phyloP scores from a whole-genome alignment of 75 land plant genomes.

The Pseudotsuga menziesii region DNA sequence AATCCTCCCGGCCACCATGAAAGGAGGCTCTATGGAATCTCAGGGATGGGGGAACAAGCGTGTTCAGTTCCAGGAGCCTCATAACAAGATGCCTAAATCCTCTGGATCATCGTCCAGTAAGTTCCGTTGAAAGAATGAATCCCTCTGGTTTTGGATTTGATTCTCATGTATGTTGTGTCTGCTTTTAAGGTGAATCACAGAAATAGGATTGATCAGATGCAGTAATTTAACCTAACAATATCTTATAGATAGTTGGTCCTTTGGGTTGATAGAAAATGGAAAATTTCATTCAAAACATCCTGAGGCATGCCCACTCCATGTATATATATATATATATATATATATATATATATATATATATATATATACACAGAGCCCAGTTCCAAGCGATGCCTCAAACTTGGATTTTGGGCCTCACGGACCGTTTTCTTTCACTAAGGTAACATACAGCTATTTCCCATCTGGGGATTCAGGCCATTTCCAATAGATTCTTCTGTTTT shows the following conservation, averaged over 20 bases:
- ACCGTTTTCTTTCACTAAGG: no score
- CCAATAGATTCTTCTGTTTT: no score
- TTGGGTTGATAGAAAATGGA: no score
- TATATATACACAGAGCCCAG: background rate
- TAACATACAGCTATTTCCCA: no score
- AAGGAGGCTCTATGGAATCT: background rate
- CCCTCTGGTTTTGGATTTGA: background rate
- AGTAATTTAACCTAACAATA: background rate
- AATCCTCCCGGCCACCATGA: background rate
- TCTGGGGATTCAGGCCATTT: no score
- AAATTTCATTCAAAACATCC: background rate
- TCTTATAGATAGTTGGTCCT: no score
- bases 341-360: no score
- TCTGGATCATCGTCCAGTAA: background rate
- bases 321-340: no score
- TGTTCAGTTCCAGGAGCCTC: slow-evolving; percentile 11
- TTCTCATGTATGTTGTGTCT: background rate
- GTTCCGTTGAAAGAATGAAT: no score
- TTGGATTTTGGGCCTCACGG: background rate
- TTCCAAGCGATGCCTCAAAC: background rate
- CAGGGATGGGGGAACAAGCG: slow-evolving; percentile 6
- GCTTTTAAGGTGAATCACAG: background rate
- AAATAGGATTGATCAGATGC: background rate
- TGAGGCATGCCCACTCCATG: background rate
- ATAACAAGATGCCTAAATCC: slow-evolving; percentile 7